phyloP scores from a whole-genome alignment of 2,329 filamentous ascomycete genomes.

The Cladosporium phlei region DNA sequence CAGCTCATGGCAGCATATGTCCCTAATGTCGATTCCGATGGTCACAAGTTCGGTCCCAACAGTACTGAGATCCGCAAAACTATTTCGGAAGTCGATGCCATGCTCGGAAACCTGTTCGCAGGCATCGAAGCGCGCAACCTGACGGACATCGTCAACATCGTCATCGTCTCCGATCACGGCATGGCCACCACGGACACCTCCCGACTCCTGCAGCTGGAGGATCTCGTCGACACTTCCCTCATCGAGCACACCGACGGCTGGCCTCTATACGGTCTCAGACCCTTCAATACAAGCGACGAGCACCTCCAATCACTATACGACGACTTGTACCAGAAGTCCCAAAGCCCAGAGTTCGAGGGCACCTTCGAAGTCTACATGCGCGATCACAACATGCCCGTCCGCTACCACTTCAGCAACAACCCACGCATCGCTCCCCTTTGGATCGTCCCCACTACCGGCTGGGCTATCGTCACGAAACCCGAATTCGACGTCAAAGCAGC shows the following conservation, averaged over 20 bases:
- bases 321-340: constrained; percentile 46
- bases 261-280: constrained; percentile 85
- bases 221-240: constrained; percentile 71
- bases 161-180: constrained; percentile 95
- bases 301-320: constrained; percentile 62
- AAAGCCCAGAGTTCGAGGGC: constrained; percentile 56
- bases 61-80: constrained; percentile 82
- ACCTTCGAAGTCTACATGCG: constrained; percentile 83
- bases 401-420: constrained; percentile 87
- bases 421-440: constrained; percentile 88
- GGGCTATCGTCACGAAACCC: constrained; percentile 77
- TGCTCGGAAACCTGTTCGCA: constrained; percentile 71
- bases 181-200: constrained; percentile 89
- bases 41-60: constrained; percentile 87
- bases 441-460: constrained; percentile 88
- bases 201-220: constrained; percentile 82
- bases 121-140: constrained; percentile 79
- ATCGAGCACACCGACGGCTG: constrained; percentile 88
- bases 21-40: constrained; percentile 81
- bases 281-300: constrained; percentile 60
- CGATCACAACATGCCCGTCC: constrained; percentile 81
- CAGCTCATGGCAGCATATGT: constrained; percentile 94
- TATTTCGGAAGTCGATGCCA: constrained; percentile 72
- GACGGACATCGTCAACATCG: constrained; percentile 83
- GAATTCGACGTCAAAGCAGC: constrained; percentile 73